Conservation (phyloP, 2,329 filamentous ascomycete genomes). For the Diaporthe australafricana region DNA sequence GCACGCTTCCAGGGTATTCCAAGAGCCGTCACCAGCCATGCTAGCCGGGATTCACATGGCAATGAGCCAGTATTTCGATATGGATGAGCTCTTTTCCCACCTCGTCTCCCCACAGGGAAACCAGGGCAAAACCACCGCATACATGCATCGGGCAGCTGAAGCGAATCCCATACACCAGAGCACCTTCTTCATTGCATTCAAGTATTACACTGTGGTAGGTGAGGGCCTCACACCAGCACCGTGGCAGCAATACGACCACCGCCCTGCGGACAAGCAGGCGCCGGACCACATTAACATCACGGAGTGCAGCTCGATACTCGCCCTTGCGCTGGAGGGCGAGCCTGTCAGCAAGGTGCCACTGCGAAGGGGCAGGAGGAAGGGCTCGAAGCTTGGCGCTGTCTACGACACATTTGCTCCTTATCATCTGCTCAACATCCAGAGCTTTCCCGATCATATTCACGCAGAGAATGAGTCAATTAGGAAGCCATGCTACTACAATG, state of each 20-base stretch:
- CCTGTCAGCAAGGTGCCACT: slow-evolving; percentile 62
- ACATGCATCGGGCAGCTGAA: slow-evolving; percentile 63
- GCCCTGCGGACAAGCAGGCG: slow-evolving; percentile 50
- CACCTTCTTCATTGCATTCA: slow-evolving; percentile 72
- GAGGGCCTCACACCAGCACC: slow-evolving; percentile 66
- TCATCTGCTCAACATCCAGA: slow-evolving; percentile 69
- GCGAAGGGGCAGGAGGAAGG: slow-evolving; percentile 58
- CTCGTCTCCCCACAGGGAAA: slow-evolving; percentile 61
- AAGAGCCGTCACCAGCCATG: slow-evolving; percentile 70
- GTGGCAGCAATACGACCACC: slow-evolving; percentile 68
- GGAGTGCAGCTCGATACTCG: slow-evolving; percentile 69
- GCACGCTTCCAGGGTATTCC: slow-evolving; percentile 59
- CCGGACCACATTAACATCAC: slow-evolving; percentile 68
- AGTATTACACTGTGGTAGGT: slow-evolving; percentile 72
- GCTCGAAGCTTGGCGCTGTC: slow-evolving; percentile 60
- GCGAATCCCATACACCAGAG: slow-evolving; percentile 59
- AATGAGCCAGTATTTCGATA: slow-evolving; percentile 68
- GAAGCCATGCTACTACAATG: slow-evolving; percentile 66
- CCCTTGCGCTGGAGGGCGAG: slow-evolving; percentile 65
- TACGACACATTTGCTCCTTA: slow-evolving; percentile 71
- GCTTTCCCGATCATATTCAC: slow-evolving; percentile 69
- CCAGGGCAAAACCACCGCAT: slow-evolving; percentile 57
- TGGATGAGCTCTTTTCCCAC: slow-evolving; percentile 69
- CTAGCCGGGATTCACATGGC: slow-evolving; percentile 70
- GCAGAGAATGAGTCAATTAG: slow-evolving; percentile 65